A percentile compares a stretch with the other conserved stretches of the same genome.
phyloP scores from a whole-genome alignment of 2,329 filamentous ascomycete genomes.

The Talaromyces islandicus region DNA sequence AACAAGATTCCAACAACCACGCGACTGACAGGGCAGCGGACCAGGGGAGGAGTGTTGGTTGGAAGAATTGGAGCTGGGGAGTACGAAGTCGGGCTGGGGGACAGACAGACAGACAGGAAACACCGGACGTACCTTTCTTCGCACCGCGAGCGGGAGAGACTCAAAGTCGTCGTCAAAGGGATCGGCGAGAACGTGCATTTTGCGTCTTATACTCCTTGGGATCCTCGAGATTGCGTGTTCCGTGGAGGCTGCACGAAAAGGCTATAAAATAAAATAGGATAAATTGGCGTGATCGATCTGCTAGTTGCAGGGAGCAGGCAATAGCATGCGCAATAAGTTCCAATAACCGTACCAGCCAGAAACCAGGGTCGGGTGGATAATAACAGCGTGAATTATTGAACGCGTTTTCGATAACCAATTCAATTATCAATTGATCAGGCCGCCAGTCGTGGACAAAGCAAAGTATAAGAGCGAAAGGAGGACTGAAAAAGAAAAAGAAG shows the following conservation, averaged over 20 bases:
- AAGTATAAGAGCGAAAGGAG: neutral
- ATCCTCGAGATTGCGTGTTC: no score
- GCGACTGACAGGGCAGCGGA: neutral
- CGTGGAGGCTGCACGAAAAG: neutral
- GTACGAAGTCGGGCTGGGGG: neutral
- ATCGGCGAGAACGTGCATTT: conserved; percentile 10
- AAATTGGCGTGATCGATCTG: neutral
- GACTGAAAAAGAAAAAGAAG: neutral
- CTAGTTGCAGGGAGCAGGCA: neutral
- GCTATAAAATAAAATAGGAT: neutral
- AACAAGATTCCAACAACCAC: neutral
- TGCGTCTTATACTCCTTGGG: neutral
- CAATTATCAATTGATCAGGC: no score
- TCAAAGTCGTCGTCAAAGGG: conserved; percentile 41
- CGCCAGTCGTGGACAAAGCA: no score
- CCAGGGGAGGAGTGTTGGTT: no score
- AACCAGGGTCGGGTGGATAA: neutral
- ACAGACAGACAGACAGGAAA: neutral
- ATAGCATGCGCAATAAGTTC: neutral
- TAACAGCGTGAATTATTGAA: neutral
- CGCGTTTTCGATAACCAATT: neutral
- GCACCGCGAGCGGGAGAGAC: conserved; percentile 49
- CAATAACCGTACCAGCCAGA: neutral
- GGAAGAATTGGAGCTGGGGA: neutral
- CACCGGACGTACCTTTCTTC: conserved; percentile 49